These are phyloP conservation scores for Endoconidiophora laricicola DNA, from an alignment of 2,329 filamentous ascomycete genomes.

Conservation along the genomic window DNA sequence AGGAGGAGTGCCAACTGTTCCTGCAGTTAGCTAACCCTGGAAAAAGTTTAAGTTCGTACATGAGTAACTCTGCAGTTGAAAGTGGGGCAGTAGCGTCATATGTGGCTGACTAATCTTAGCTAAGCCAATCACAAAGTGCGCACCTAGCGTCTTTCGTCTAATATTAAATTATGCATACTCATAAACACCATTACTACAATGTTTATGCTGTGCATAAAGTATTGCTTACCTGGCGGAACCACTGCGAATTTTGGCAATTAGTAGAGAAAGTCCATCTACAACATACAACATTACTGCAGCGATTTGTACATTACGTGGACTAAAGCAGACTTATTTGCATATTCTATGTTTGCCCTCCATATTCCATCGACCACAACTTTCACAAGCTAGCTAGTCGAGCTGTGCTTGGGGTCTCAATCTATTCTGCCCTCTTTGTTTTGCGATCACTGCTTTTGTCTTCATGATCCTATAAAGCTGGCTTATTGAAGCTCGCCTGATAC, in stretches of 20 bases:
- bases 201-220: background rate
- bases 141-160: conserved; percentile 4
- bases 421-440: background rate
- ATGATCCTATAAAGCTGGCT: too few relatives aligned
- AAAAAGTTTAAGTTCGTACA: conserved; percentile 1
- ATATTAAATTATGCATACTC: background rate
- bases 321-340: too few relatives aligned
- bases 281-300: too few relatives aligned
- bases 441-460: background rate
- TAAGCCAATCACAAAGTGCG: conserved; percentile 4
- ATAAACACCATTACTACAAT: background rate
- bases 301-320: too few relatives aligned
- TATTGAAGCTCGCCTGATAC: background rate
- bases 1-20: background rate
- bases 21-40: background rate
- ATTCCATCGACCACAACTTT: background rate
- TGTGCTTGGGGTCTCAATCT: conserved; percentile 2
- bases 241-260: too few relatives aligned
- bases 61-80: background rate
- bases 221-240: too few relatives aligned
- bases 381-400: background rate
- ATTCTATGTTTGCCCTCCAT: too few relatives aligned
- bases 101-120: background rate
- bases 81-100: background rate
- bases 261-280: background rate